Percentiles rank a stretch among this genome's conserved stretches.
Conservation (phyloP, 148 eudicot genomes). For the Vaccinium myrtillus region DNA sequence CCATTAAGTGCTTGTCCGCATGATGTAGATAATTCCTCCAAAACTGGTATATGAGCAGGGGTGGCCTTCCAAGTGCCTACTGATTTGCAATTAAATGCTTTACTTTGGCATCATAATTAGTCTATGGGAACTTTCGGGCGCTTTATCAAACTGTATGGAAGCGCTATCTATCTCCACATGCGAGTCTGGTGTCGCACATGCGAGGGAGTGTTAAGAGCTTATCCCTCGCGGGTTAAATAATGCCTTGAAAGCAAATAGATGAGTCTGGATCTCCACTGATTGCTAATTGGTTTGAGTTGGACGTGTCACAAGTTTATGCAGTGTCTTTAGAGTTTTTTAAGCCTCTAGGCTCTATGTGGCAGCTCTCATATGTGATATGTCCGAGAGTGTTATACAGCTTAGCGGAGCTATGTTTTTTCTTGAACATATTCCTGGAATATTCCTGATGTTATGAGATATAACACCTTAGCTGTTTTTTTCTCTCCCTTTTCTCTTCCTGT, state of each 20-base stretch:
- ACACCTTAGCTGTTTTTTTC: background rate
- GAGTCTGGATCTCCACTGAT: background rate
- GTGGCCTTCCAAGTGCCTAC: background rate
- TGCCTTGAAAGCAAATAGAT: background rate
- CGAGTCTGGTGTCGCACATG: background rate
- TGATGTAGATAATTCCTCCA: background rate
- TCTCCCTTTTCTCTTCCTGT: background rate
- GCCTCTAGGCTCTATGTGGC: background rate
- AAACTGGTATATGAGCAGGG: background rate
- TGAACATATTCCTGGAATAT: background rate
- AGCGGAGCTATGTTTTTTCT: background rate
- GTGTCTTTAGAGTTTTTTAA: background rate
- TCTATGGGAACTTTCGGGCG: background rate
- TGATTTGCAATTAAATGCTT: background rate
- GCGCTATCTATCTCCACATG: background rate
- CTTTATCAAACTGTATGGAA: background rate
- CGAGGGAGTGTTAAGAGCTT: background rate
- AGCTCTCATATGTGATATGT: background rate
- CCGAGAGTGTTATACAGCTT: background rate
- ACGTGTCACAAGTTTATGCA: background rate
- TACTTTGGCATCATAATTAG: background rate
- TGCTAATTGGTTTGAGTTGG: background rate
- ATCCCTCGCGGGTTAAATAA: background rate
- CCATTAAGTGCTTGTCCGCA: background rate
- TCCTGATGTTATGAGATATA: background rate